Conservation (phyloP, 768 basidiomycete species). For the Suillus subalutaceus region DNA sequence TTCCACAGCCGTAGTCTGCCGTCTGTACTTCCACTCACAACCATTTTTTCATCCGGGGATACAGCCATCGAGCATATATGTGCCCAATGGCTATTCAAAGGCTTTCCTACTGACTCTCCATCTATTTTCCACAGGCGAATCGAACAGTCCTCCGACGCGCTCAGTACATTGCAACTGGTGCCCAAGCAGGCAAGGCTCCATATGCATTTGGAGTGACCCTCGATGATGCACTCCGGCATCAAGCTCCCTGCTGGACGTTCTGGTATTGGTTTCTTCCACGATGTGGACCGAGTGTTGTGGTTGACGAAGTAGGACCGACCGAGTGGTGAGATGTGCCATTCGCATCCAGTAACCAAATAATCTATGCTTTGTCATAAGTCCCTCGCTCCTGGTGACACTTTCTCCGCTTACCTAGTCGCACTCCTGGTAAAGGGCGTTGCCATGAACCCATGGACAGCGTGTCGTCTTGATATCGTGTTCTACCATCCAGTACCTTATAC, state of each 20-base stretch:
- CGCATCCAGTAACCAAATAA: not conserved
- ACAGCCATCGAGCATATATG: not conserved
- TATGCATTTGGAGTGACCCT: not conserved
- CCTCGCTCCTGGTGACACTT: not conserved
- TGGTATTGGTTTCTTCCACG: not conserved
- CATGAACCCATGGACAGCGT: fast-evolving
- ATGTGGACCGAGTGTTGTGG: not conserved
- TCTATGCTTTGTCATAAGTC: not conserved
- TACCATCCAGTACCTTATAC: not conserved
- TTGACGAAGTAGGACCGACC: not conserved
- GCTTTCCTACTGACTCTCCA: not conserved
- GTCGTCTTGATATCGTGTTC: not conserved
- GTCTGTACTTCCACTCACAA: not conserved
- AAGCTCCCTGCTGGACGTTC: not conserved
- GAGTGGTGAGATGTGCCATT: not conserved
- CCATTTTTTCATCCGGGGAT: not conserved
- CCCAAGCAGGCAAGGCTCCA: not conserved
- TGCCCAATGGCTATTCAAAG: not conserved
- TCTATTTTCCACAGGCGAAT: not conserved
- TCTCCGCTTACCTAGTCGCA: not conserved
- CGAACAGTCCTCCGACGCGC: not conserved
- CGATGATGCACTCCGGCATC: not conserved
- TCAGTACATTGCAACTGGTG: not conserved
- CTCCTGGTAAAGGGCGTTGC: conserved; percentile 2
- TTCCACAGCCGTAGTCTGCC: not conserved